Evolutionary conservation across 2,329 filamentous ascomycete genomes (phyloP).

Genomic region (Cytospora paraplurivora): DNA sequence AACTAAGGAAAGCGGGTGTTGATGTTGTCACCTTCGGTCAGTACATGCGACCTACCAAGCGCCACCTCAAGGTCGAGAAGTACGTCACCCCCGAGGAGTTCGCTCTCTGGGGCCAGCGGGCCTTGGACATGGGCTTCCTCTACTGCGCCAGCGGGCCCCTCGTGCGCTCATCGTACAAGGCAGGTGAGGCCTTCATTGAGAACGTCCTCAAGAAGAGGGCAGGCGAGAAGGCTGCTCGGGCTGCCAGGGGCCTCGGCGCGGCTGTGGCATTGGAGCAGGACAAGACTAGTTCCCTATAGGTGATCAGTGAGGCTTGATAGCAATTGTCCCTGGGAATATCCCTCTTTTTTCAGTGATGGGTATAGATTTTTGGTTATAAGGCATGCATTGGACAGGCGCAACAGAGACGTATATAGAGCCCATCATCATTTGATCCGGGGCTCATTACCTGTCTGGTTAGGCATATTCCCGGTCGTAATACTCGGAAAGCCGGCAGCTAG

Average conservation of each 20-base stretch:
- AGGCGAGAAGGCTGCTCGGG: constrained; percentile 43
- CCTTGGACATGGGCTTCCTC: constrained; percentile 92
- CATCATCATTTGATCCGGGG: constrained; percentile 1
- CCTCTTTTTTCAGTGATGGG: constrained; percentile 1
- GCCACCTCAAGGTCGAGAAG: constrained; percentile 94
- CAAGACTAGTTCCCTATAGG: constrained; percentile 22
- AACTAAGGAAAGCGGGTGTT: constrained; percentile 77
- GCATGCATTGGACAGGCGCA: constrained; percentile 22
- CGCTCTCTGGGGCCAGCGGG: constrained; percentile 86
- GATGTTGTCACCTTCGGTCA: constrained; percentile 99
- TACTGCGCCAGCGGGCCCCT: constrained; percentile 94
- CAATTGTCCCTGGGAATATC: not conserved
- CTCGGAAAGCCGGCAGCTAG: not conserved
- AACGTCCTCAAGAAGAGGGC: constrained; percentile 89
- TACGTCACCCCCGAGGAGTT: constrained; percentile 92
- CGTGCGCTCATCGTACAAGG: constrained; percentile 95
- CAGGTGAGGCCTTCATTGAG: constrained; percentile 97
- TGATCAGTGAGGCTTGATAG: not conserved
- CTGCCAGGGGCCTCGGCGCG: constrained; percentile 40
- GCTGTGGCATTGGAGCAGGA: constrained; percentile 42
- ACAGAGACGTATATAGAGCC: constrained; percentile 5
- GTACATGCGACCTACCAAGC: constrained; percentile 98
- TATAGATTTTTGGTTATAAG: constrained; percentile 7
- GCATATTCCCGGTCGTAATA: not conserved
- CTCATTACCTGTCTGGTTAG: not conserved